Base-by-base conservation (phyloP, 225 moss, liverwort and hornwort genomes). In the Takakia lepidozioides region DNA sequence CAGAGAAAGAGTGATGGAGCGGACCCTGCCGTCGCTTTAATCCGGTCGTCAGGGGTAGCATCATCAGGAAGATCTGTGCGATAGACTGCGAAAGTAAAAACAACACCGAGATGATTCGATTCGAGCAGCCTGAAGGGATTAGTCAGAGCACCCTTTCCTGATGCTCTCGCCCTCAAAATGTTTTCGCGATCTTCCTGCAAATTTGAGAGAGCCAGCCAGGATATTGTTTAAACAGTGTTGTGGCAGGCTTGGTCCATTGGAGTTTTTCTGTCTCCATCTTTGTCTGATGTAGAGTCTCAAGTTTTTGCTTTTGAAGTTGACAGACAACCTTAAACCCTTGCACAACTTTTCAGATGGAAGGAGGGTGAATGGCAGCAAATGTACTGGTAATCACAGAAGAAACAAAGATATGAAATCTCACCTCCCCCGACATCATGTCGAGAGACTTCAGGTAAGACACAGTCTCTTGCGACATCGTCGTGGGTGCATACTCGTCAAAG, bases 351-450 rank as follows among this genome's bases (percentile, higher is more conserved):
- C n/a, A n/a, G n/a, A n/a, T n/a, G n/a, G n/a, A n/a, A n/a, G n/a
- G n/a, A n/a, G n/a, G n/a, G n/a, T n/a, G n/a, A n/a, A n/a, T n/a
- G n/a, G n/a, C n/a, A n/a, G n/a, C n/a, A n/a, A n/a, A n/a, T n/a
- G n/a, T n/a, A n/a, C n/a, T n/a, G n/a, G n/a, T n/a, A n/a, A n/a
- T n/a, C n/a, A n/a, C n/a, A n/a, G n/a, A n/a, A n/a, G n/a, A n/a
- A n/a, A n/a, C n/a, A n/a, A n/a, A n/a, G n/a, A n/a, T n/a, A n/a
- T 48, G 6, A 19, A 26, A 19, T 19, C 22, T 19, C 17, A 81
- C 81, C 76, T 63, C 72, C 27, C 81, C 81, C 61, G 81, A 82
- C 81, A 82, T 82, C 69, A 82, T 76, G 63, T 82, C 81, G n/a
- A 82, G 73, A 29, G 81, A 76, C 37, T 72, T 77, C 38, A 82